Base-by-base conservation (phyloP, 1,284 basidiomycete species). In the Wallemia mellicola region DNA sequence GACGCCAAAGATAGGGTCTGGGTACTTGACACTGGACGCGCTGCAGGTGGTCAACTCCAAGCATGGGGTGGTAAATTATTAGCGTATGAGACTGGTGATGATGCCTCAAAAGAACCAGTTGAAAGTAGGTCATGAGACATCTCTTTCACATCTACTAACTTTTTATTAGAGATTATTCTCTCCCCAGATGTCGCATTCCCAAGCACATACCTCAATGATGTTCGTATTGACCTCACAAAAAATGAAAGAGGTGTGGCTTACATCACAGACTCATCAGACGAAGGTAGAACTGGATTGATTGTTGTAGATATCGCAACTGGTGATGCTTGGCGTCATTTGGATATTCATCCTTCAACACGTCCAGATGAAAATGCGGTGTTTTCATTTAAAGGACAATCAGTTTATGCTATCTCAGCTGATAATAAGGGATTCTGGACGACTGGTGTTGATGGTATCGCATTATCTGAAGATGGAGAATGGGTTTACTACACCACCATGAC, bases 201-300 rank as follows among this genome's bases (percentile, higher is more conserved):
- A 27, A 60, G 61, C 30, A 61, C 61, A n/a, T 58, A 58, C 19
- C 57, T 62, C 25, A 62, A 62, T 28, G 61, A 62, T 27, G 33
- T 62, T 22, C 32, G 61, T n/a, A 59, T 62, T n/a, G 61, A 62
- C 27, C 61, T 62, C n/a, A 26, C 60, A 26, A 48, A 32, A 17
- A 61, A 62, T 28, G 61, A 60, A 11, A 27, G 61, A 61, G 61
- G 61, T 27, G 60, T 62, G 19, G 60, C 57, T n/a, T 62, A 62
- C 48, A 59, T 62, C 55, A 61, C 61, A n/a, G 61, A 62, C 28
- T 61, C 61, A 14, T 58, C 56, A 25, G 61, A 62, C 32, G 61
- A 62, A 59, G 61, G 61, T 17, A 25, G 61, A 25, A 62, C 61
- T 24, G 60, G 60, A 14, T 26, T 62, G 24, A 61, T 62, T n/a